phyloP scores from a whole-genome alignment of 768 basidiomycete genomes.

The Boletus tomentosulus region DNA sequence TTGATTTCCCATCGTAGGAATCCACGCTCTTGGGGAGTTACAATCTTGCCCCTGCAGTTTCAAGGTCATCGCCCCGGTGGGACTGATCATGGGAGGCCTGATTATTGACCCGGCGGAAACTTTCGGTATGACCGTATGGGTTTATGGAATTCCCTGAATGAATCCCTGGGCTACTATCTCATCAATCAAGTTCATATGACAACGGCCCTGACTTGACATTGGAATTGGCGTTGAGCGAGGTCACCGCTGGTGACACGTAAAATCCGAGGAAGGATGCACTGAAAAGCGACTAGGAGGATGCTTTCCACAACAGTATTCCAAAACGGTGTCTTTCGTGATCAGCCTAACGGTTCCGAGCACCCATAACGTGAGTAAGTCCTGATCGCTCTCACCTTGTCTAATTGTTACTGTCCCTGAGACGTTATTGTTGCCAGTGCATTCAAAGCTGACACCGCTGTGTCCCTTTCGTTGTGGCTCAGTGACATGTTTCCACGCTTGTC shows the following conservation, averaged over 20 bases:
- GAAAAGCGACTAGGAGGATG: constrained; percentile 37
- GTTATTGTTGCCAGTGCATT: constrained; percentile 23
- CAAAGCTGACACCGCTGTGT: constrained; percentile 27
- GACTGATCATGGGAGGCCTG: constrained; percentile 36
- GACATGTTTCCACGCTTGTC: constrained; percentile 8
- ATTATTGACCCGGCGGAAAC: constrained; percentile 41
- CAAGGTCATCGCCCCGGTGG: constrained; percentile 43
- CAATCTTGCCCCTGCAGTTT: constrained; percentile 49
- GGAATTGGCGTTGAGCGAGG: constrained; percentile 37
- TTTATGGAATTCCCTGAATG: constrained; percentile 37
- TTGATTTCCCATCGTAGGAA: constrained; percentile 16
- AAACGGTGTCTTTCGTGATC: constrained; percentile 38
- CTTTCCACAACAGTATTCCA: constrained; percentile 34
- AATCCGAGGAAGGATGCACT: constrained; percentile 43
- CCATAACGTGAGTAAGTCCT: constrained; percentile 28
- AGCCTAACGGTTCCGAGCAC: constrained; percentile 38
- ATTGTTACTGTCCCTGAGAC: constrained; percentile 15
- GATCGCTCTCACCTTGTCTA: constrained; percentile 9
- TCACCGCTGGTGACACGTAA: constrained; percentile 33
- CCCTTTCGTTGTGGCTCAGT: constrained; percentile 43
- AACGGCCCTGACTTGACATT: constrained; percentile 31
- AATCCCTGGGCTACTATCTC: constrained; percentile 22
- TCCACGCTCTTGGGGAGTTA: constrained; percentile 54
- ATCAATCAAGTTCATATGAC: constrained; percentile 31
- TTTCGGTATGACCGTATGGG: constrained; percentile 42